Percentiles rank a stretch among this genome's conserved stretches.
Conservation (phyloP, 176 grass and related monocot genomes). For the Puya raimondii region DNA sequence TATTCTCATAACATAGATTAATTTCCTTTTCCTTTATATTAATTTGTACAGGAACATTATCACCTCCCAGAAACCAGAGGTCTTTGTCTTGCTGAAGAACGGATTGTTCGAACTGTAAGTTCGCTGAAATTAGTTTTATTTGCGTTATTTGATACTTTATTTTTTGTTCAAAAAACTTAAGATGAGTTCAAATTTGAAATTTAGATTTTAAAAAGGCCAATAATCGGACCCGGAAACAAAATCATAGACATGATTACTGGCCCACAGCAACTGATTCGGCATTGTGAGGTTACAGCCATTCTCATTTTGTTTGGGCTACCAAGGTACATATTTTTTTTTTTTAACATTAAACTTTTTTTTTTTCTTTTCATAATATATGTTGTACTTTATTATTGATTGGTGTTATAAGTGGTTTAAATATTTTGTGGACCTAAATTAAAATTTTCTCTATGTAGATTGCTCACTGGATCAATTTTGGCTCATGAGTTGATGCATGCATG, state of each 20-base stretch:
- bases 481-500: conserved; percentile 99
- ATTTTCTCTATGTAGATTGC: conserved; percentile 55
- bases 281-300: conserved; percentile 98
- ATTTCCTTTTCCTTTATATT: neutral
- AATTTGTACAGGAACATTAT: conserved; percentile 45
- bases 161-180: neutral
- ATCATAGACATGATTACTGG: conserved; percentile 80
- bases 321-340: conserved; percentile 46
- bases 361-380: neutral
- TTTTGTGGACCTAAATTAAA: neutral
- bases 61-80: conserved; percentile 98
- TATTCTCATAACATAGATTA: no score
- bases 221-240: conserved; percentile 68
- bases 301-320: conserved; percentile 95
- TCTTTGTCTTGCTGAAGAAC: conserved; percentile 92
- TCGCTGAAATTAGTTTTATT: neutral
- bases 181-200: no score
- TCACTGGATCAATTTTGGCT: conserved; percentile 91
- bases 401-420: neutral
- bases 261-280: conserved; percentile 67
- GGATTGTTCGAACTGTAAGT: conserved; percentile 86
- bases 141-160: neutral
- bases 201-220: conserved; percentile 80
- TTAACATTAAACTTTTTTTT: conserved; percentile 15
- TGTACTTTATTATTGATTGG: neutral